Percentiles rank a stretch among this genome's conserved stretches.
phyloP scores from a whole-genome alignment of 148 eudicot species.

The Polygonum maritimum region DNA sequence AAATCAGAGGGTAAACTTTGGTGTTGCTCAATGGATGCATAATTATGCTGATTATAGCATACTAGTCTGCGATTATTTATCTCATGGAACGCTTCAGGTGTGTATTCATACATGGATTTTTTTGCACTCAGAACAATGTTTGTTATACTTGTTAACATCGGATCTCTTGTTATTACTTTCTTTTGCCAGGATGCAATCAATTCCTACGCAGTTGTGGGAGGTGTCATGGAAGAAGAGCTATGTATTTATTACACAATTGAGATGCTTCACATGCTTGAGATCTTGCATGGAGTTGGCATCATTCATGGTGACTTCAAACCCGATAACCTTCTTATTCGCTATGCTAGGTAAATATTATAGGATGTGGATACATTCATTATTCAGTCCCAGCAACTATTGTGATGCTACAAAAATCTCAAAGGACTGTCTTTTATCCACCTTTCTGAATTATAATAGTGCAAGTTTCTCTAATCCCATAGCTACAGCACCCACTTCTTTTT shows the following conservation, averaged over 20 bases:
- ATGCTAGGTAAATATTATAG: slow-evolving; percentile 50
- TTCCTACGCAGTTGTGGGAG: slow-evolving; percentile 50
- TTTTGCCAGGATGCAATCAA: slow-evolving; percentile 84
- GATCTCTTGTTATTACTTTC: neutral
- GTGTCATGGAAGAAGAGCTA: slow-evolving; percentile 76
- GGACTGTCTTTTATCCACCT: neutral
- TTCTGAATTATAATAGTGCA: neutral
- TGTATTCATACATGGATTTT: slow-evolving; percentile 11
- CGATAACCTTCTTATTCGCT: slow-evolving; percentile 85
- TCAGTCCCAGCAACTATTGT: neutral
- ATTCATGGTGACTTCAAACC: slow-evolving; percentile 98
- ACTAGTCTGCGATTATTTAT: slow-evolving; percentile 70
- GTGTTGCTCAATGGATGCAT: slow-evolving; percentile 71
- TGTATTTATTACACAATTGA: slow-evolving; percentile 92
- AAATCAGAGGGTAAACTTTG: slow-evolving; percentile 70
- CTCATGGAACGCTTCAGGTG: slow-evolving; percentile 93
- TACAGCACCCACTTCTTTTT: neutral
- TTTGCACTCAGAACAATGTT: slow-evolving; percentile 5
- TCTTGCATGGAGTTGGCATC: slow-evolving; percentile 60
- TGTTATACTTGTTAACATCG: slow-evolving; percentile 1
- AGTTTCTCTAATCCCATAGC: neutral
- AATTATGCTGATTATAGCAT: slow-evolving; percentile 82
- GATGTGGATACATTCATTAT: neutral
- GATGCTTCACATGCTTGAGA: slow-evolving; percentile 84
- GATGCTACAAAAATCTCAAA: neutral